These are phyloP conservation scores for Ramularia collo-cygni DNA, from an alignment of 2,329 filamentous ascomycete genomes.

Conservation along the genomic window DNA sequence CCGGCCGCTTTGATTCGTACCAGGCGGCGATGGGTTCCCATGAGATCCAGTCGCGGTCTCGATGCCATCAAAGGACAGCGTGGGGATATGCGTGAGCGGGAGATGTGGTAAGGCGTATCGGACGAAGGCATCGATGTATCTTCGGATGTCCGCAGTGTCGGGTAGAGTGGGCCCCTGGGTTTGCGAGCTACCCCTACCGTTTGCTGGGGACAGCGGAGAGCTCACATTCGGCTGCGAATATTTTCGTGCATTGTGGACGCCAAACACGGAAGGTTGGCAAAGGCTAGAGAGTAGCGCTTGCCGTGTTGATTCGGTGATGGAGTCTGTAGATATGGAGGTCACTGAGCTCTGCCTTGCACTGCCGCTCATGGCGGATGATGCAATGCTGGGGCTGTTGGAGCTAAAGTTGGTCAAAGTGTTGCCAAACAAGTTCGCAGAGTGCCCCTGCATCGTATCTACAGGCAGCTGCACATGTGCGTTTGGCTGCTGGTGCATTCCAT, in stretches of 20 bases:
- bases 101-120: conserved; percentile 89
- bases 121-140: conserved; percentile 85
- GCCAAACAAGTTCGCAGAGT: conserved; percentile 56
- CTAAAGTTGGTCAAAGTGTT: conserved; percentile 54
- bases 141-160: conserved; percentile 76
- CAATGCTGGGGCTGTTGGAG: conserved; percentile 56
- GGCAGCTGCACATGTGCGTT: conserved; percentile 10
- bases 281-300: conserved; percentile 57
- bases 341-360: conserved; percentile 57
- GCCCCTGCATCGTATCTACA: conserved; percentile 22
- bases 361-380: conserved; percentile 63
- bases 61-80: conserved; percentile 79
- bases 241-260: conserved; percentile 46
- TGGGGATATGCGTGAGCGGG: conserved; percentile 89
- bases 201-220: conserved; percentile 41
- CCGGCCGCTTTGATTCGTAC: conserved; percentile 47
- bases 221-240: conserved; percentile 54
- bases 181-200: conserved; percentile 26
- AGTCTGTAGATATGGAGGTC: conserved; percentile 55
- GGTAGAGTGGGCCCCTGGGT: conserved; percentile 54
- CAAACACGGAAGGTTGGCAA: conserved; percentile 50
- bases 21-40: conserved; percentile 44
- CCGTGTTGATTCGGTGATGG: conserved; percentile 59
- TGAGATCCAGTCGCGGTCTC: conserved; percentile 52
- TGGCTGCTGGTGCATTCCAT: conserved; percentile 10